A percentile compares a stretch with the other conserved stretches of the same genome.
These are phyloP conservation scores for Pythium brachiatum DNA, from an alignment of 352 stramenopile species.

Conservation along the genomic window DNA sequence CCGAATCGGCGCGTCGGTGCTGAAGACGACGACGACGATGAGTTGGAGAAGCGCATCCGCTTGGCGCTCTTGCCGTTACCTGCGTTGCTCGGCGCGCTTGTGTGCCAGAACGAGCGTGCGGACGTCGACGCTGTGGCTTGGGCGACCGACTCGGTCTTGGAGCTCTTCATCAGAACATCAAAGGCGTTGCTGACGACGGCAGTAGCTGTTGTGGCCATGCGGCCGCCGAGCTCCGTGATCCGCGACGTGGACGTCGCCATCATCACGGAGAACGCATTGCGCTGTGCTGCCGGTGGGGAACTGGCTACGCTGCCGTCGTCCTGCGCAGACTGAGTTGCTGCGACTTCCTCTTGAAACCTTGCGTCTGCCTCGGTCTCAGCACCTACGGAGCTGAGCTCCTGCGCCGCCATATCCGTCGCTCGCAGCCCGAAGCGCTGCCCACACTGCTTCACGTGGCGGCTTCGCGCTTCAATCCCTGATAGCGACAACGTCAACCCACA, in stretches of 20 bases:
- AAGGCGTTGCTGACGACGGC: slow-evolving; percentile 50
- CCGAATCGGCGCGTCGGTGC: slow-evolving; percentile 7
- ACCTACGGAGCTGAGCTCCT: no score
- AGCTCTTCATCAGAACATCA: slow-evolving; percentile 80
- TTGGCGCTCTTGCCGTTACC: slow-evolving; percentile 16
- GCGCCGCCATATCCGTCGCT: slow-evolving; percentile 39
- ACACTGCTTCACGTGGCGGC: slow-evolving; percentile 80
- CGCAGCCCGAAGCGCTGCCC: slow-evolving; percentile 65
- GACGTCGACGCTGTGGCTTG: slow-evolving; percentile 10
- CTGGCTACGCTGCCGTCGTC: not conserved
- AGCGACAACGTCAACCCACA: slow-evolving; percentile 52
- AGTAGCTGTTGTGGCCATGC: slow-evolving; percentile 18
- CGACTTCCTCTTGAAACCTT: no score
- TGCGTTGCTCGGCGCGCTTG: not conserved
- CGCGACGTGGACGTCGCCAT: slow-evolving; percentile 38
- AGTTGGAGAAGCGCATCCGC: slow-evolving; percentile 8
- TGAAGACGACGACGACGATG: not conserved
- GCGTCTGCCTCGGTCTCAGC: not conserved
- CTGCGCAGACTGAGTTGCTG: not conserved
- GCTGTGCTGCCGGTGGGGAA: not conserved
- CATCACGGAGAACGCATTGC: slow-evolving; percentile 58
- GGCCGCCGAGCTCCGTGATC: not conserved
- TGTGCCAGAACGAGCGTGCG: slow-evolving; percentile 24
- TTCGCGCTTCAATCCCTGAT: slow-evolving; percentile 39
- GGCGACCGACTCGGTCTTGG: slow-evolving; percentile 50